These are phyloP conservation scores for Astrothelium subdiscretum DNA, from an alignment of 495 filamentous ascomycete species.

Conservation along the genomic window DNA sequence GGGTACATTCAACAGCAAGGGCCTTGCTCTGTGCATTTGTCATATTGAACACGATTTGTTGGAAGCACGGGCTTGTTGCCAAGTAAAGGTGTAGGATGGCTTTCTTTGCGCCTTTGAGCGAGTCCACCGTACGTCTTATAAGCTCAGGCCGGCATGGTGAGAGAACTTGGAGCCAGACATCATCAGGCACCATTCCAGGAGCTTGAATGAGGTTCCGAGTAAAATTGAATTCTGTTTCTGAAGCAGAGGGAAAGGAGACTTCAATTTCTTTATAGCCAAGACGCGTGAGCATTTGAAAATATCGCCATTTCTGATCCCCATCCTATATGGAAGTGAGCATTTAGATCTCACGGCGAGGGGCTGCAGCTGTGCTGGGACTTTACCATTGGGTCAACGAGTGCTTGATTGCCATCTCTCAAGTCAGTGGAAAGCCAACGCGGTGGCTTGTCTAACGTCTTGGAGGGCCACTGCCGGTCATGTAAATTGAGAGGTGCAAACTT, in stretches of 20 bases:
- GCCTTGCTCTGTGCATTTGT: slow-evolving; percentile 69
- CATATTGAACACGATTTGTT: slow-evolving; percentile 78
- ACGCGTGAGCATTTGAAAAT: slow-evolving; percentile 88
- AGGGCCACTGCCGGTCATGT: slow-evolving; percentile 85
- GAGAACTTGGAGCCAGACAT: slow-evolving; percentile 93
- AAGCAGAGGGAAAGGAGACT: slow-evolving; percentile 89
- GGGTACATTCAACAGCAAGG: slow-evolving; percentile 76
- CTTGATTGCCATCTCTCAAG: slow-evolving; percentile 33
- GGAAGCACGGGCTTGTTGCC: slow-evolving; percentile 88
- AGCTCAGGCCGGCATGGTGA: slow-evolving; percentile 88
- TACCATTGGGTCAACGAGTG: slow-evolving; percentile 43
- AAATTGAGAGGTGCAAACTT: slow-evolving; percentile 65
- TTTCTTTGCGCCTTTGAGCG: slow-evolving; percentile 81
- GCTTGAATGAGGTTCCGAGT: slow-evolving; percentile 80
- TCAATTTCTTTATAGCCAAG: slow-evolving; percentile 98
- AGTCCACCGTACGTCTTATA: slow-evolving; percentile 82
- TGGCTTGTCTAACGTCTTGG: slow-evolving; percentile 36
- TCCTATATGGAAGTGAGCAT: slow-evolving; percentile 42
- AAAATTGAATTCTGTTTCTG: slow-evolving; percentile 92
- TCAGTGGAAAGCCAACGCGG: slow-evolving; percentile 34
- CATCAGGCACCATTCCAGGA: slow-evolving; percentile 73
- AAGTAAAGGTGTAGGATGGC: slow-evolving; percentile 96
- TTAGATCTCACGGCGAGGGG: not conserved
- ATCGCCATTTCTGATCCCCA: slow-evolving; percentile 84
- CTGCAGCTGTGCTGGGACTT: not conserved